Conservation (phyloP, 2,329 filamentous ascomycete species). For the Epichloe sylvatica region DNA sequence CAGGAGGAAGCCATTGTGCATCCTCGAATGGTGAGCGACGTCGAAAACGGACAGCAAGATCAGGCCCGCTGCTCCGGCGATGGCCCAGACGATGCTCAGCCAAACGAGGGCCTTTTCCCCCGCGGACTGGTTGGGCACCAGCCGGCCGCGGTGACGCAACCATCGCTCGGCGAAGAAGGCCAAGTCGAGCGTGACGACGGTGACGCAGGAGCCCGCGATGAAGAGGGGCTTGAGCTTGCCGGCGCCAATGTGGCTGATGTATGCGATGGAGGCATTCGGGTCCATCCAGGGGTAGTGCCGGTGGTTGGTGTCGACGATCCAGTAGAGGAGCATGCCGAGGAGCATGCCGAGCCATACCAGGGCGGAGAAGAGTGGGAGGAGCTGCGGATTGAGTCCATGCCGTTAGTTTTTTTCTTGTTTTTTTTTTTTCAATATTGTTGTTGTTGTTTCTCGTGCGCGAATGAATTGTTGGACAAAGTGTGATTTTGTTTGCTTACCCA, state of each 20-base stretch:
- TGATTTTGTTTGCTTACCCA: constrained; percentile 20
- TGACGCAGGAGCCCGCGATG: constrained; percentile 55
- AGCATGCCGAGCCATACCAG: constrained; percentile 53
- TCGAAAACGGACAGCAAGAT: constrained; percentile 80
- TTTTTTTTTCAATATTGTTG: not conserved
- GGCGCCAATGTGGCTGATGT: constrained; percentile 56
- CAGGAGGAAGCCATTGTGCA: constrained; percentile 65
- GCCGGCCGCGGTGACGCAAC: constrained; percentile 66
- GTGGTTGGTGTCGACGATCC: constrained; percentile 43
- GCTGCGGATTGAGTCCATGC: constrained; percentile 20
- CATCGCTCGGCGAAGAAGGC: constrained; percentile 72
- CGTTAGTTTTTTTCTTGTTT: not conserved
- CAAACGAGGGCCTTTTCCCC: constrained; percentile 48
- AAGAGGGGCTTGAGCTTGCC: constrained; percentile 59
- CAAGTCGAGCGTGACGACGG: constrained; percentile 66
- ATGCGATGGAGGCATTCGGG: constrained; percentile 46
- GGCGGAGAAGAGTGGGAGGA: constrained; percentile 56
- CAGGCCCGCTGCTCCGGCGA: constrained; percentile 64
- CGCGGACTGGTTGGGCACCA: constrained; percentile 56
- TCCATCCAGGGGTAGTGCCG: constrained; percentile 48
- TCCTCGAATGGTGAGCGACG: constrained; percentile 48
- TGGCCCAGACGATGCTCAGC: constrained; percentile 51
- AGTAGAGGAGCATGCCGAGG: constrained; percentile 56
- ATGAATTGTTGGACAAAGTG: not conserved
- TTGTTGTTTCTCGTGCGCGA: not conserved